Evolutionary conservation across 1,139 yeast genomes (phyloP).

Genomic region (Hyphopichia burtonii): DNA sequence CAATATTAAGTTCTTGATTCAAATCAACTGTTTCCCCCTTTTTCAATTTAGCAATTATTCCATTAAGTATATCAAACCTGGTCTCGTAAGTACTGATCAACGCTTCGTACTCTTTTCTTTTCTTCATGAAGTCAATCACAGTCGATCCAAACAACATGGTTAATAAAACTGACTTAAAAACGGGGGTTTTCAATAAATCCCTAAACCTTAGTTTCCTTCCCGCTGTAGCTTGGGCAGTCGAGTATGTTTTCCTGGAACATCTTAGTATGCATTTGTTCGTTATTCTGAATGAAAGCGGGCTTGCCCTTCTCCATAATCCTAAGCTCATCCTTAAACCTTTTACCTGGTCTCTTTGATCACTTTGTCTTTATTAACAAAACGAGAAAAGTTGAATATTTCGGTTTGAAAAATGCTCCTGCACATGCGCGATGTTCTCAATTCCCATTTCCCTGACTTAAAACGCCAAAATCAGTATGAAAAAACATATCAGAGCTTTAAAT

Average conservation of each 20-base stretch:
- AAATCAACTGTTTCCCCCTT: slow-evolving; percentile 36
- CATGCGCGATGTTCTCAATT: neutral
- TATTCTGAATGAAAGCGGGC: neutral
- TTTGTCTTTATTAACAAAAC: no score
- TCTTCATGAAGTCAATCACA: slow-evolving; percentile 38
- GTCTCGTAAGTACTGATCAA: slow-evolving; percentile 28
- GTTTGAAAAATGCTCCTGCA: neutral
- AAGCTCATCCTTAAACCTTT: neutral
- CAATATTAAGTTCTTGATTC: slow-evolving; percentile 36
- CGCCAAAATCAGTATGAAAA: neutral
- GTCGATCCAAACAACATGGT: slow-evolving; percentile 41
- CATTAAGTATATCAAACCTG: slow-evolving; percentile 33
- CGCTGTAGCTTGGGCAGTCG: neutral
- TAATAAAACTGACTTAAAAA: slow-evolving; percentile 38
- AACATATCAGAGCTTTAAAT: neutral
- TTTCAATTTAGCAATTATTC: slow-evolving; percentile 26
- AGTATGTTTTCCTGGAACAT: neutral
- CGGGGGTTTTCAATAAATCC: slow-evolving; percentile 28
- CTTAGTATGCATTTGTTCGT: neutral
- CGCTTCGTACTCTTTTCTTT: slow-evolving; percentile 32
- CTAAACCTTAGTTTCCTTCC: slow-evolving; percentile 10
- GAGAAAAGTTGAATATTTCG: no score
- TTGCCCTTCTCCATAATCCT: neutral
- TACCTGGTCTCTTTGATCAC: no score
- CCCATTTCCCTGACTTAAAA: neutral